Evolutionary conservation across 371 early-diverging fungal genomes (phyloP), one percentile per base, ranked within the genome.

Genomic region (Mucor velutinosus): DNA sequence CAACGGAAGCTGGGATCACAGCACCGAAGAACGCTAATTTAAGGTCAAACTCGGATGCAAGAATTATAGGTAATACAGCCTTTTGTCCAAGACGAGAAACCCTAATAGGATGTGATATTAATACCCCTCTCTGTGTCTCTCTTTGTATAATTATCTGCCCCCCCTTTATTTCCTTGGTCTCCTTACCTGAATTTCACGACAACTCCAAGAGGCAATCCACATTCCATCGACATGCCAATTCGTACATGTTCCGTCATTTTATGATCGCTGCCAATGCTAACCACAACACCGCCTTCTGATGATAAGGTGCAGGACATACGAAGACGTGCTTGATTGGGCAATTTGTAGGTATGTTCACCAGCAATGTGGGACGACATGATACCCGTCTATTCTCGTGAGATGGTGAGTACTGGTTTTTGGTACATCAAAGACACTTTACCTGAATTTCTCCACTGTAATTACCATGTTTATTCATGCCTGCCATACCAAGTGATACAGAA

Each of bases 51-150:
- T 88, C 85, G 5, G 90, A 83, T 8, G 95, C 82, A 27, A 97
- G 76, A 5, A 92, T 76, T 43, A 97, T 83, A 7, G 98, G 98
- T n/a, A 97, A 60, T 10, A 84, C 79, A 43, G 96, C 75, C 65
- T 86, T 88, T 76, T 97, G 97, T 14, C 95, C 96, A 51, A 97
- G 79, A 4, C 96, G 89, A 58, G 87, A 86, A 29, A 93, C 83
- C 67, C 94, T 93, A 49, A 32, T 6, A 41, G 2, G 49, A 27
- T 7, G 25, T 14, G 29, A 7, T 37, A 56, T 60, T 51, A 65
- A 53, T 61, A 41, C 49, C 62, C 23, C 32, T n/a, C 33, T 65
- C n/a, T 15, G 7, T 12, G 51, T 23, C 63, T 12, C 51, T 23
- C 63, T 25, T 35, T 58, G 12, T 37, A 23, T 30, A 33, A 32